These are phyloP conservation scores for Solanum hybrid DNA, from an alignment of 305 asterid genomes.

Conservation along the genomic window DNA sequence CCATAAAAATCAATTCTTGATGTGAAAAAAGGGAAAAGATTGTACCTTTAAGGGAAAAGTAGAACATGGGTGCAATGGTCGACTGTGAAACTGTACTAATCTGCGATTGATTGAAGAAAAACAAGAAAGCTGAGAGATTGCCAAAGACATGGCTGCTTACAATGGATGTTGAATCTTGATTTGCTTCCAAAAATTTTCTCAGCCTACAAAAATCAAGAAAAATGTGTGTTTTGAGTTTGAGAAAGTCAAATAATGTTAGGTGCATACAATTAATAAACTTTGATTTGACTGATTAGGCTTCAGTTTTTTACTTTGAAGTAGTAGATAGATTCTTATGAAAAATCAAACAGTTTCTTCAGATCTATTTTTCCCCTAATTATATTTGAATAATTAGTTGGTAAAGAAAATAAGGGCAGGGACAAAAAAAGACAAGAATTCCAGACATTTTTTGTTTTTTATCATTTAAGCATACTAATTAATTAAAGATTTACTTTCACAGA, in stretches of 20 bases:
- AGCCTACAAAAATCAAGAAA: neutral
- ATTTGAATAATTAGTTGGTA: neutral
- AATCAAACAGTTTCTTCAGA: neutral
- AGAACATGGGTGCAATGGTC: slow-evolving; percentile 17
- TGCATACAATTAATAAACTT: neutral
- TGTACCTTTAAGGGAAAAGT: slow-evolving; percentile 28
- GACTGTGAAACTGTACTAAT: slow-evolving; percentile 15
- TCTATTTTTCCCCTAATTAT: neutral
- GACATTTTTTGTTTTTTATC: neutral
- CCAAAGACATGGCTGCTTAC: slow-evolving; percentile 19
- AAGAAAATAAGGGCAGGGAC: neutral
- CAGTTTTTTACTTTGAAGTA: neutral
- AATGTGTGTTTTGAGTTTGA: neutral
- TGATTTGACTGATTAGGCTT: neutral
- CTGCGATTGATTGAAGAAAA: slow-evolving; percentile 37
- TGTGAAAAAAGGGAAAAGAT: neutral
- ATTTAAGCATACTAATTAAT: neutral
- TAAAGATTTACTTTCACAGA: neutral
- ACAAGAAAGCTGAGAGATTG: slow-evolving; percentile 40
- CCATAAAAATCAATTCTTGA: neutral
- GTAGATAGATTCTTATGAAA: neutral
- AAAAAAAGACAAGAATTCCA: neutral
- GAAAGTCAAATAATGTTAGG: neutral
- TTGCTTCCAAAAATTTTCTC: neutral
- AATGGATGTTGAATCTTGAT: neutral